Base-by-base conservation (phyloP, 2,329 filamentous ascomycete genomes). In the Fusarium nelsonii region DNA sequence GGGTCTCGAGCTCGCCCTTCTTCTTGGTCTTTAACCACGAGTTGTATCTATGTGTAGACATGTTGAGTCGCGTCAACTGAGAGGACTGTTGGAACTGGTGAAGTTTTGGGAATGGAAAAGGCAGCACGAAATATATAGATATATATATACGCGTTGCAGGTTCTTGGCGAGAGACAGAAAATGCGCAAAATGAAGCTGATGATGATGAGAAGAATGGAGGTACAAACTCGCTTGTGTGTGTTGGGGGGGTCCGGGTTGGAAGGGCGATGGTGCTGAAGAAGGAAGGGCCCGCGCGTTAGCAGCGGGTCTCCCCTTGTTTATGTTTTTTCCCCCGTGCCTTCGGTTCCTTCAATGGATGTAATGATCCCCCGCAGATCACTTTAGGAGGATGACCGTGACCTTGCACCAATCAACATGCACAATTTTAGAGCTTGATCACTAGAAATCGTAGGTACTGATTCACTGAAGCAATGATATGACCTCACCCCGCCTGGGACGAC, bases 21-120 rank as follows among this genome's bases (percentile, higher is more conserved):
- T 92, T 91, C 86, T 96, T 92, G 79, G 87, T 86, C 80, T 90
- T 87, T 78, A 97, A 85, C 88, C 92, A 97, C 73, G 89, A 88
- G 77, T 91, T 88, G 62, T 69, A 69, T 43, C 56, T 67, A 30
- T 67, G 66, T 74, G 78, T 86, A 69, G 74, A 70, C 66, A 74
- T 76, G 44, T 60, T 73, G 30, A 69, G 69, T 80, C 78, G 80
- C 78, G 74, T 65, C 63, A 45, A 61, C 41, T 63, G 36, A 52
- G 54, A 39, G 54, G 54, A 45, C 37, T 34, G 39, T 40, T 44
- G 43, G 16, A 53, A 59, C 18, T 12, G 52, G 20, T 8, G 23
- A 44, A 15, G 41, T 18, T 15, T 28, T 39, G 8, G 20, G 20
- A 30, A n/a, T 6, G 7, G 12, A 36, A 16, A 37, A 18, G 8